A percentile compares a stretch with the other conserved stretches of the same genome.
Evolutionary conservation across 2,329 filamentous ascomycete species (phyloP).

Genomic region (Aureobasidium leucospermi): DNA sequence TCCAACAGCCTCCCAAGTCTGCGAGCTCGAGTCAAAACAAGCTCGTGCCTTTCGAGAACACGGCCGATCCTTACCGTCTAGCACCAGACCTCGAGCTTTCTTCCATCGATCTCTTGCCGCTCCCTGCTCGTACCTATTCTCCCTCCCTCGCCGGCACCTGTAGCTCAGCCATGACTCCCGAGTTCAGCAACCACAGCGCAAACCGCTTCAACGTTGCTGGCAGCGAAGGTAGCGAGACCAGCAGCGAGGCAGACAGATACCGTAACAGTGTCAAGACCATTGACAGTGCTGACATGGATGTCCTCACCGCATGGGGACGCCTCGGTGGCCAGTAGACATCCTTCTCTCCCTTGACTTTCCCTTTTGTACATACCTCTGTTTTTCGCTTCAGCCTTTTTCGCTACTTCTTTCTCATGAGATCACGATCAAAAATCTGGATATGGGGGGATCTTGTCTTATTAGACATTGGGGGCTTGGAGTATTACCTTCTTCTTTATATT

Average conservation of each 20-base stretch:
- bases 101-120: constrained; percentile 14
- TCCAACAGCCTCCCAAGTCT: constrained; percentile 6
- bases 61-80: constrained; percentile 15
- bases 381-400: neutral
- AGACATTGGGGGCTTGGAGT: neutral
- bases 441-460: neutral
- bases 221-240: neutral
- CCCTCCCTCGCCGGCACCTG: constrained; percentile 6
- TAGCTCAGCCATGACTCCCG: constrained; percentile 13
- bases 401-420: neutral
- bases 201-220: neutral
- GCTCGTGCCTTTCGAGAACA: constrained; percentile 13
- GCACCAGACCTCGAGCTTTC: constrained; percentile 17
- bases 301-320: constrained; percentile 15
- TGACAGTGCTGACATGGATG: constrained; percentile 13
- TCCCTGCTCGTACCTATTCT: constrained; percentile 4
- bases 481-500: neutral
- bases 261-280: constrained; percentile 12
- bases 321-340: constrained; percentile 8
- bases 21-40: constrained; percentile 10
- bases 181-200: neutral
- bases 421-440: neutral
- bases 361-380: constrained; percentile 1
- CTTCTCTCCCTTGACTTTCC: neutral
- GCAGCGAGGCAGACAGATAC: neutral